Evolutionary conservation across 2,329 filamentous ascomycete genomes (phyloP).

Genomic region (Ophiognomonia clavigignenti-juglandacearum): DNA sequence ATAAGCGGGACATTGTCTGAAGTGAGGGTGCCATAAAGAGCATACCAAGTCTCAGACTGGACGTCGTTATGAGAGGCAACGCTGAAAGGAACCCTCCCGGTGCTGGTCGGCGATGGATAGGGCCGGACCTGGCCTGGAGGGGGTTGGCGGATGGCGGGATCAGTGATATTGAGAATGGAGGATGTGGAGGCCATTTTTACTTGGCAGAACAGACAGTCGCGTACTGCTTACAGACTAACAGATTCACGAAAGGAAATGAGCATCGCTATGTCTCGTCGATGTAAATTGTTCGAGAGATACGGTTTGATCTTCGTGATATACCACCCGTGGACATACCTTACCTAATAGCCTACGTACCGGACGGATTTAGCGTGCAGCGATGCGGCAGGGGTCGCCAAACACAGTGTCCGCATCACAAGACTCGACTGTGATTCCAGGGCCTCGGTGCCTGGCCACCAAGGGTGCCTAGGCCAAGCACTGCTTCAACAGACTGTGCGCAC

Average conservation of each 20-base stretch:
- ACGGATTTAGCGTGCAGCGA: too few species aligned
- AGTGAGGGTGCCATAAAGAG: background rate
- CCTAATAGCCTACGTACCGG: too few species aligned
- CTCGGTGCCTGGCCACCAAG: too few species aligned
- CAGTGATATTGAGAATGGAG: background rate
- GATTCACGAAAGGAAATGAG: background rate
- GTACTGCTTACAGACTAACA: background rate
- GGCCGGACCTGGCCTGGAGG: background rate
- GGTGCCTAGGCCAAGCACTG: too few species aligned
- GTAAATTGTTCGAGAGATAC: too few species aligned
- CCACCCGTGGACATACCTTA: too few species aligned
- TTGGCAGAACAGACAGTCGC: background rate
- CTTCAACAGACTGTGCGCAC: too few species aligned
- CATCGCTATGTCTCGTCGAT: too few species aligned
- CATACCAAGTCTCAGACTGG: background rate
- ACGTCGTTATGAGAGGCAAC: background rate
- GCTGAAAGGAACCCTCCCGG: background rate
- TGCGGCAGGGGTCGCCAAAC: too few species aligned
- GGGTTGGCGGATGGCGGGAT: background rate
- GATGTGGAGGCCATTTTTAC: background rate
- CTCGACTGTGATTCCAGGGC: too few species aligned
- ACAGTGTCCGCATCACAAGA: too few species aligned
- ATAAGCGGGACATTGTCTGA: slow-evolving; percentile 8
- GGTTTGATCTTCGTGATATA: too few species aligned
- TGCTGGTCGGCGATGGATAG: background rate